phyloP scores from a whole-genome alignment of 192 early-diverging fungal species.

The Irineochytrium annulatum region DNA sequence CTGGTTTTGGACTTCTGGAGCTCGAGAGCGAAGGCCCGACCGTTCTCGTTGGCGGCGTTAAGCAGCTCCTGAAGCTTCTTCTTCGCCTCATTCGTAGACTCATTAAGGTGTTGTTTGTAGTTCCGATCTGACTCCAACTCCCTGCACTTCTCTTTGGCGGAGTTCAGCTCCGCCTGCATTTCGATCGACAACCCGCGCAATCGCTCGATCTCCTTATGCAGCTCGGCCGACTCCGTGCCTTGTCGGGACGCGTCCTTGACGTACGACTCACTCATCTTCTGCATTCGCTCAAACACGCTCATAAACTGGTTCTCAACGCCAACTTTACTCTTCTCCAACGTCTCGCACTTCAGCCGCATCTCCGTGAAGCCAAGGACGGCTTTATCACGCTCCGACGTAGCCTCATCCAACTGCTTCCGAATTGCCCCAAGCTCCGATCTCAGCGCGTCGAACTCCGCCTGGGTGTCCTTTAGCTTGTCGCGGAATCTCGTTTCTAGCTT shows the following conservation, averaged over 20 bases:
- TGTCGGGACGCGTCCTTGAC: neutral
- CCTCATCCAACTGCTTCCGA: neutral
- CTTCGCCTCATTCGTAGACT: constrained; percentile 23
- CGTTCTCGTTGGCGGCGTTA: constrained; percentile 17
- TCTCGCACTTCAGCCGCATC: neutral
- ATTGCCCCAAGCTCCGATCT: constrained; percentile 11
- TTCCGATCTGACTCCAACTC: constrained; percentile 20
- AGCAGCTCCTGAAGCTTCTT: constrained; percentile 21
- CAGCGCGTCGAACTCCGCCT: neutral
- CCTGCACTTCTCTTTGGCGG: constrained; percentile 1
- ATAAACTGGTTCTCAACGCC: constrained; percentile 13
- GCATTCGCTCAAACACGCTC: constrained; percentile 1
- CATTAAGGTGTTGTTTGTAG: constrained; percentile 22
- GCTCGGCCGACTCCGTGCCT: neutral
- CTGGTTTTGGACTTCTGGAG: neutral
- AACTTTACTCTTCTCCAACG: constrained; percentile 7
- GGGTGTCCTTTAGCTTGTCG: constrained; percentile 8
- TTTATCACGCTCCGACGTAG: constrained; percentile 6
- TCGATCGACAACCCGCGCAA: neutral
- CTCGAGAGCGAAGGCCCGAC: constrained; percentile 9
- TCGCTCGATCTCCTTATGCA: constrained; percentile 12
- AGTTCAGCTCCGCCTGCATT: neutral
- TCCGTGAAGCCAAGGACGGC: neutral
- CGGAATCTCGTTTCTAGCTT: constrained; percentile 24
- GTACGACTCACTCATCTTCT: constrained; percentile 8